These are phyloP conservation scores for Cryphonectria nitschkei DNA, from an alignment of 2,329 filamentous ascomycete species.

Conservation along the genomic window DNA sequence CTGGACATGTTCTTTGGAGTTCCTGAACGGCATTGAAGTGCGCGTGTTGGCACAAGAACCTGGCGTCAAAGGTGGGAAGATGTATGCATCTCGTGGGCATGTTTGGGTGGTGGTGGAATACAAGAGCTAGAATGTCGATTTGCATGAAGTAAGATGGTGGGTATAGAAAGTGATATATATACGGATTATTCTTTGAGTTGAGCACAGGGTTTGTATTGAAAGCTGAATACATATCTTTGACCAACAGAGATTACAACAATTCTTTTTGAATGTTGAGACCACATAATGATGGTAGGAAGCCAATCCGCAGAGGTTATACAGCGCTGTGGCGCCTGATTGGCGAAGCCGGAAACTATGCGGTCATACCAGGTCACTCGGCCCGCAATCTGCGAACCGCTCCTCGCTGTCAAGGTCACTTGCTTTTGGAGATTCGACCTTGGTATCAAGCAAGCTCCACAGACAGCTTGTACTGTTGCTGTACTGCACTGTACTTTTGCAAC, in stretches of 20 bases:
- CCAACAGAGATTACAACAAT: not conserved
- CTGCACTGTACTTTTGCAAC: slow-evolving; percentile 8
- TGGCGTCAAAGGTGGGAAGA: slow-evolving; percentile 12
- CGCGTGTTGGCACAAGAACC: slow-evolving; percentile 6
- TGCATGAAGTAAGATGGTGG: not conserved
- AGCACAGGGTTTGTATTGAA: not conserved
- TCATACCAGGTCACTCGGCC: slow-evolving; percentile 19
- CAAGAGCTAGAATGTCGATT: not conserved
- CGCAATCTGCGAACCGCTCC: slow-evolving; percentile 14
- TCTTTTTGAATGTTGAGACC: not conserved
- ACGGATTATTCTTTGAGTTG: not conserved
- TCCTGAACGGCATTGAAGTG: not conserved
- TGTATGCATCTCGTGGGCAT: not conserved
- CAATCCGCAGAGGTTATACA: not conserved
- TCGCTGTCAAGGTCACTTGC: not conserved
- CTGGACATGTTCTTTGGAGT: not conserved
- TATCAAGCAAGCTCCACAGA: slow-evolving; percentile 17
- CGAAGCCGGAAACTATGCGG: slow-evolving; percentile 20
- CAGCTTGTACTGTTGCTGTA: slow-evolving; percentile 20
- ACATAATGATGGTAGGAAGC: not conserved
- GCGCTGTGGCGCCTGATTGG: not conserved
- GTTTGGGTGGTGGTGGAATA: not conserved
- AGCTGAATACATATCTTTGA: not conserved
- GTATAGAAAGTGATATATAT: not conserved
- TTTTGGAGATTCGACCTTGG: not conserved